phyloP scores from a whole-genome alignment of 208 protist species.

The Novymonas esmeraldas region DNA sequence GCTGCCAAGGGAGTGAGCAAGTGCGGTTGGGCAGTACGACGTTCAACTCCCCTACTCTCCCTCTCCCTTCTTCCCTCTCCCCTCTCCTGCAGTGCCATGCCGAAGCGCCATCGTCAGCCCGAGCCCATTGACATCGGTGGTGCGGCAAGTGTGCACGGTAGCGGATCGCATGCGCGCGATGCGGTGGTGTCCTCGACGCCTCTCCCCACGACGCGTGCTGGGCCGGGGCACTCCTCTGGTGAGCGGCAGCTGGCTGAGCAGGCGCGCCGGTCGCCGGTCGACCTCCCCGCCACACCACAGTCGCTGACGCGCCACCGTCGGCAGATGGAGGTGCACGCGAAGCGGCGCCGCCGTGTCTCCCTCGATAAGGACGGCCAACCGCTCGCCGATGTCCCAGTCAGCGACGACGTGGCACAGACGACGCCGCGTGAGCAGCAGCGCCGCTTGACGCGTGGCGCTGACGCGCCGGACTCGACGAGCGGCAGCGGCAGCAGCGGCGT shows the following conservation, averaged over 20 bases:
- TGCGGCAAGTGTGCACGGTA: conserved; percentile 1
- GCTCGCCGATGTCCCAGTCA: neutral
- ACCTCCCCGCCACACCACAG: conserved; percentile 40
- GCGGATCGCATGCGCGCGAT: neutral
- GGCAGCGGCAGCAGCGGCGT: neutral
- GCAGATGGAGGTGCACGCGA: conserved; percentile 21
- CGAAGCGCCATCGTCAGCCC: conserved; percentile 79
- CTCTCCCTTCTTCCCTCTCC: neutral
- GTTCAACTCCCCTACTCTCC: neutral
- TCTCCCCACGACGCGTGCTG: neutral
- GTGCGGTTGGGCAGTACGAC: no score
- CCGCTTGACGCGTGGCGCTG: neutral
- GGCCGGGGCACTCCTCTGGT: conserved; percentile 18
- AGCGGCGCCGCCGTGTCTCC: conserved; percentile 13
- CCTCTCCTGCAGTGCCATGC: conserved; percentile 34
- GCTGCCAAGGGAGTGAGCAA: no score
- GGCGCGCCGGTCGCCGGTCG: conserved; percentile 17
- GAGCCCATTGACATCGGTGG: conserved; percentile 49
- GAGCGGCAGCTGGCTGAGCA: conserved; percentile 27
- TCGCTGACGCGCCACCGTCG: conserved; percentile 21
- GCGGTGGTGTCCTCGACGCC: neutral
- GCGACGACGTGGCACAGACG: neutral
- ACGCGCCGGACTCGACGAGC: neutral
- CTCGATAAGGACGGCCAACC: conserved; percentile 30
- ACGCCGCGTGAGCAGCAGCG: neutral